A percentile compares a stretch with the other conserved stretches of the same genome.
Conservation (phyloP, 2,329 filamentous ascomycete genomes). For the Exophiala mesophila region DNA sequence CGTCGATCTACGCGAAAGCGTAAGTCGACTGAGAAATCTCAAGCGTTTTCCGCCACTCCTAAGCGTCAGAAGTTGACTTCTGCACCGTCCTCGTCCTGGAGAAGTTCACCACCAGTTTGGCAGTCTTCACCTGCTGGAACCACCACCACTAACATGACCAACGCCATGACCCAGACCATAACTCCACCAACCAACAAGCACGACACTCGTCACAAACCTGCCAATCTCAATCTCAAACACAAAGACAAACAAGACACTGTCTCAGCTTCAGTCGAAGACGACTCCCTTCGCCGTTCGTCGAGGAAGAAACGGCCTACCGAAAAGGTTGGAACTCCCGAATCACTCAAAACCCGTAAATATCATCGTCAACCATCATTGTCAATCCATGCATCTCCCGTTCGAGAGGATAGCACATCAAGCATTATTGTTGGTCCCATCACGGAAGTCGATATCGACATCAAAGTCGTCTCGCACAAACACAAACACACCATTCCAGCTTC, state of each 20-base stretch:
- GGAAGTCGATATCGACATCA: too few species aligned
- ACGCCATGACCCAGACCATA: background rate
- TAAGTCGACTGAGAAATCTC: background rate
- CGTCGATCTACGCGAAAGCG: background rate
- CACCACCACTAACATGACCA: background rate
- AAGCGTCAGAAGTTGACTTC: background rate
- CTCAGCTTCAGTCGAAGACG: background rate
- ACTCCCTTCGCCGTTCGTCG: background rate
- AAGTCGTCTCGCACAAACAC: too few species aligned
- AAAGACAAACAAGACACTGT: background rate
- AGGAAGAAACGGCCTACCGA: background rate
- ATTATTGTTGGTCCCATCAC: too few species aligned
- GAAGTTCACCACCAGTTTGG: background rate
- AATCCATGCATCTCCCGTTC: background rate
- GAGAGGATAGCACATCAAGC: background rate
- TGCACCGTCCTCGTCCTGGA: background rate
- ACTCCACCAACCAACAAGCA: too few species aligned
- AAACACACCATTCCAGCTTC: background rate
- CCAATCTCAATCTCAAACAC: too few species aligned
- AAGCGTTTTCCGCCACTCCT: background rate
- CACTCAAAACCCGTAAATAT: background rate
- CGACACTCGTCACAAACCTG: too few species aligned
- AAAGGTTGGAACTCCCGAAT: background rate
- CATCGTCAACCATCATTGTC: background rate
- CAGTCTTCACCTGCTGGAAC: background rate